phyloP scores from a whole-genome alignment of 768 basidiomycete genomes.

The Serendipita vermifera region DNA sequence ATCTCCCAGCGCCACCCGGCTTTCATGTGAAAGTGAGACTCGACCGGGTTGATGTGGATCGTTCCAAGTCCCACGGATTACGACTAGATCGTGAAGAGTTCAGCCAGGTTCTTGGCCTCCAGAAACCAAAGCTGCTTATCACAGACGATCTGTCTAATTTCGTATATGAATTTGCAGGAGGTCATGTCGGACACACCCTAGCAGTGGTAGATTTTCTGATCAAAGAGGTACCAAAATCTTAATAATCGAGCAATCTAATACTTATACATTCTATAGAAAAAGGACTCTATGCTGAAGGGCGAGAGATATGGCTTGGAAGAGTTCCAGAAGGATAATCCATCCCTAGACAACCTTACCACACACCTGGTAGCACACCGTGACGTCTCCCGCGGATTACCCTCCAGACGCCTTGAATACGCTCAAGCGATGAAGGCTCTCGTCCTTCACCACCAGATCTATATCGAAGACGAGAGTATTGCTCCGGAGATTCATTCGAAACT shows the following conservation, averaged over 20 bases:
- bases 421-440: background rate
- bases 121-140: background rate
- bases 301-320: no score
- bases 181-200: background rate
- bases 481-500: background rate
- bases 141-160: background rate
- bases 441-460: background rate
- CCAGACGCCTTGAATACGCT: background rate
- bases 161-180: background rate
- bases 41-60: background rate
- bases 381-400: background rate
- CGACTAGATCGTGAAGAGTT: background rate
- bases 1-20: conserved; percentile 1
- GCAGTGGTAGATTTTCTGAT: background rate
- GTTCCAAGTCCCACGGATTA: background rate
- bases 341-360: background rate
- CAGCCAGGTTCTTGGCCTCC: background rate
- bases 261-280: no score
- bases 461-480: background rate
- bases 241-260: no score
- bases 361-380: background rate
- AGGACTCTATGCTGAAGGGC: no score
- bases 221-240: no score
- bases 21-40: conserved; percentile 5
- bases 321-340: no score